Base-by-base conservation (phyloP, 164 flowering plant species). In the Tinospora cordifolia region DNA sequence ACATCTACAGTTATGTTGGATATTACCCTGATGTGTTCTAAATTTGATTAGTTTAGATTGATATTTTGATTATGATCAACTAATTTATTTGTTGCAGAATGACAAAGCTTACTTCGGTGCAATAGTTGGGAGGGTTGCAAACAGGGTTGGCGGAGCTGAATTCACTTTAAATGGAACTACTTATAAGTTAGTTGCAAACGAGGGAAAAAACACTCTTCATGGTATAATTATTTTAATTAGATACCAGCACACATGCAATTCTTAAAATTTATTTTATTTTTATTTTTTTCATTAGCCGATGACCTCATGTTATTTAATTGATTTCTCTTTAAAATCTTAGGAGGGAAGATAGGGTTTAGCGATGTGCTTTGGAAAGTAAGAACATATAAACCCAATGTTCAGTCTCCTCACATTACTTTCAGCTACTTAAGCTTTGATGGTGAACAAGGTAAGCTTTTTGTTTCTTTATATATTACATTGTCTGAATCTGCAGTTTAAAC, bases 51-150 rank as follows among this genome's bases (percentile, higher is more conserved):
- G 4, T 30, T 63, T 25, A 9, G 63, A 60, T 60, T 14, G n/a
- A n/a, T n/a, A n/a, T n/a, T n/a, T n/a, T n/a, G n/a, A n/a, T n/a
- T n/a, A n/a, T n/a, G n/a, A 24, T 60, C 17, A 26, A 30, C 22
- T 19, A 7, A 21, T 63, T 63, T 3, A 38, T 58, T 62, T n/a
- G 14, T 11, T 80, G 70, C 86, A 93, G 98, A 85, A 84, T 70
- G 93, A 90, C 68, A 70, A 78, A 41, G 59, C 83, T 0, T 84
- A 88, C 64, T 84, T 90, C 39, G 96, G 97, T 8, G 84, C 86
- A 54, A 74, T 81, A 24, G 90, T 88, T 58, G 97, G 97, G 12
- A 79, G 93, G 19, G 92, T 88, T 13, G 96, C 92, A 3, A 92
- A 92, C 68, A 77, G 97, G 70, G 86, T 92, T 24, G 83, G 72